Evolutionary conservation across 2,329 filamentous ascomycete genomes (phyloP).

Genomic region (Rachicladosporium sp.): DNA sequence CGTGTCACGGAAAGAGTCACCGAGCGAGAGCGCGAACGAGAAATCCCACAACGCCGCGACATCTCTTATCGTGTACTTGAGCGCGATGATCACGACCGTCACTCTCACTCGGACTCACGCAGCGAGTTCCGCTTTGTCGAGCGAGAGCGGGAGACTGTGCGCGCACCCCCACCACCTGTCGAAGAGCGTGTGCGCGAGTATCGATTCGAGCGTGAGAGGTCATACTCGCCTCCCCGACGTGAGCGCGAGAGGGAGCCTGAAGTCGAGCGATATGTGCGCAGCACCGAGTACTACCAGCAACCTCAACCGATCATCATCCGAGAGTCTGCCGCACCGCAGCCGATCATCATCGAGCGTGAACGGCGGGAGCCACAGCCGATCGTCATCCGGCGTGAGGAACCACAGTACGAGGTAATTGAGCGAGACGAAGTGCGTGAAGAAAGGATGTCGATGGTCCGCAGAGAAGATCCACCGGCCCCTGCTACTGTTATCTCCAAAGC

Average conservation of each 20-base stretch:
- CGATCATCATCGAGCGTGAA: constrained; percentile 44
- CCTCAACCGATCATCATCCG: constrained; percentile 40
- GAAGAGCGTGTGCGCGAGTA: constrained; percentile 37
- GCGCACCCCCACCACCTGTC: constrained; percentile 30
- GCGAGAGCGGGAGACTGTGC: constrained; percentile 20
- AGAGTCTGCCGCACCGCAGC: constrained; percentile 29
- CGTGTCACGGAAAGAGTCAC: constrained; percentile 28
- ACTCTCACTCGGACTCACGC: constrained; percentile 9
- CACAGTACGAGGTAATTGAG: constrained; percentile 48
- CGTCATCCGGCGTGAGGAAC: constrained; percentile 41
- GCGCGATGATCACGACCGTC: constrained; percentile 14
- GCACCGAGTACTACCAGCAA: constrained; percentile 40
- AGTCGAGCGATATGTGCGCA: constrained; percentile 40
- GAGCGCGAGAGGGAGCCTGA: constrained; percentile 33
- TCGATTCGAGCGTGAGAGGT: constrained; percentile 40
- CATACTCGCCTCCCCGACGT: constrained; percentile 29
- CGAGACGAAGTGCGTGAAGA: constrained; percentile 43
- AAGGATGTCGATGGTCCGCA: constrained; percentile 30
- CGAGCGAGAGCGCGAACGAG: constrained; percentile 17
- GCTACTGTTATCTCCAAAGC: constrained; percentile 5
- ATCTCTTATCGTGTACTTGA: constrained; percentile 22
- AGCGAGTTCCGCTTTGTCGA: constrained; percentile 29
- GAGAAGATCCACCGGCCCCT: constrained; percentile 26
- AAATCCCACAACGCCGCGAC: constrained; percentile 18
- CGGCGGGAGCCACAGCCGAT: constrained; percentile 32